Percentiles rank a stretch among this genome's conserved stretches.
These are phyloP conservation scores for Insectozyma bohioensis DNA, from an alignment of 1,139 yeast species.

Conservation along the genomic window DNA sequence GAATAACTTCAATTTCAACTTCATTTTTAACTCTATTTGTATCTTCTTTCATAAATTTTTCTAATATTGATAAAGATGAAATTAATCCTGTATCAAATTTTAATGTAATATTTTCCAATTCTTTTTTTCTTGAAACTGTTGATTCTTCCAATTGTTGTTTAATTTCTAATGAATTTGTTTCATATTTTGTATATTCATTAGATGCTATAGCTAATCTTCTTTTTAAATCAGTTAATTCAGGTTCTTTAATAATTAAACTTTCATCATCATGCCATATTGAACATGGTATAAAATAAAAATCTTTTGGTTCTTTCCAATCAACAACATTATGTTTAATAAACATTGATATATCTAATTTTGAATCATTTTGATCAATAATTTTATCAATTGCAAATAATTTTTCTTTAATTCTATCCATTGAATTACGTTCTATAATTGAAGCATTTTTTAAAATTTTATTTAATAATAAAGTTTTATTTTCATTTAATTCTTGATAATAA, in stretches of 20 bases:
- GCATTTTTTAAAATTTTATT: slow-evolving; percentile 73
- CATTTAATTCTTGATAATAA: slow-evolving; percentile 81
- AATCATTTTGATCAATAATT: slow-evolving; percentile 70
- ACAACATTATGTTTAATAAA: slow-evolving; percentile 79
- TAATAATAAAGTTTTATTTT: slow-evolving; percentile 68
- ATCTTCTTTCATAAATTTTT: slow-evolving; percentile 71
- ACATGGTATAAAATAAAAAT: slow-evolving; percentile 82
- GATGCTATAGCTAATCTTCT: slow-evolving; percentile 54
- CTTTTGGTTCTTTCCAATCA: slow-evolving; percentile 84
- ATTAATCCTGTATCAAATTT: slow-evolving; percentile 57
- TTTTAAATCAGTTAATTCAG: slow-evolving; percentile 67
- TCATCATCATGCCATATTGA: slow-evolving; percentile 98
- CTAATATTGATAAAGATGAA: slow-evolving; percentile 54
- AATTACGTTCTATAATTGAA: slow-evolving; percentile 58
- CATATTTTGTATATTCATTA: slow-evolving; percentile 43
- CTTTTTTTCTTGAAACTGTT: slow-evolving; percentile 33
- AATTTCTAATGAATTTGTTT: slow-evolving; percentile 43
- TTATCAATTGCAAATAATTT: slow-evolving; percentile 53
- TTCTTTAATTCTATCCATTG: slow-evolving; percentile 52
- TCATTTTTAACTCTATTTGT: slow-evolving; percentile 70
- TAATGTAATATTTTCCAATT: slow-evolving; percentile 33
- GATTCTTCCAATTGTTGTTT: slow-evolving; percentile 55
- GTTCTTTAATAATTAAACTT: slow-evolving; percentile 59
- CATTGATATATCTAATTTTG: slow-evolving; percentile 82
- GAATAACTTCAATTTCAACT: slow-evolving; percentile 88